Base-by-base conservation (phyloP, 495 filamentous ascomycete species). In the Talaromyces nanjingensis region DNA sequence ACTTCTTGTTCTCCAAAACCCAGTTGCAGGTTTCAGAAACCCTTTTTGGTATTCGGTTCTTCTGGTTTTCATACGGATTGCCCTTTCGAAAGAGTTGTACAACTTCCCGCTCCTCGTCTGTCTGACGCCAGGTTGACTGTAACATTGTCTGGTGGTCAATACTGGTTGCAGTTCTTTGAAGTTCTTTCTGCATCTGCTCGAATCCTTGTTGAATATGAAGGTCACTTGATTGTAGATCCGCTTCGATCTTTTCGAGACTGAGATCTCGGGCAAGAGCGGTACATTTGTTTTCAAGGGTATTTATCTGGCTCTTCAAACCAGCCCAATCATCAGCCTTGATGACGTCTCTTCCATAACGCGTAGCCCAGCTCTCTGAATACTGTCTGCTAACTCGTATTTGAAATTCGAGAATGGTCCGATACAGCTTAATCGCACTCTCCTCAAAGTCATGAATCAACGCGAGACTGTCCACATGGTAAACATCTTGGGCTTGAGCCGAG, bases 21-120 rank as follows among this genome's bases (percentile, higher is more conserved):
- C 74, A 77, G 33, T 68, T 49, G 39, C 76, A 77, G 4, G 77
- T 78, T 9, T 71, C 75, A 25, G 63, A 34, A 3, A 72, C 67
- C 14, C 71, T 42, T 1, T 61, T 1, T 67, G 71, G 71, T 31
- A 78, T 81, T 52, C 71, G 59, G 34, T 80, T 71, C 65, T 81
- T 83, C 52, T 71, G 70, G 45, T 72, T 69, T 64, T 71, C 47
- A 52, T 82, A 82, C 29, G 49, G 61, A 29, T 18, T 59, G 56
- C 16, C 45, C 58, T 20, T 63, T 56, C 20, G 70, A 65, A 20
- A 65, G 6, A 37, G 20, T 37, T 39, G 57, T 18, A 59, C 12
- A 22, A 33, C 20, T 59, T 59, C 31, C 20, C 31, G 27, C 20
- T 59, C 57, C 16, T 59, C 57, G 34, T 59, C 31, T 37, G 57